Base-by-base conservation (phyloP, 164 flowering plant genomes). In the Stephania cephalantha region DNA sequence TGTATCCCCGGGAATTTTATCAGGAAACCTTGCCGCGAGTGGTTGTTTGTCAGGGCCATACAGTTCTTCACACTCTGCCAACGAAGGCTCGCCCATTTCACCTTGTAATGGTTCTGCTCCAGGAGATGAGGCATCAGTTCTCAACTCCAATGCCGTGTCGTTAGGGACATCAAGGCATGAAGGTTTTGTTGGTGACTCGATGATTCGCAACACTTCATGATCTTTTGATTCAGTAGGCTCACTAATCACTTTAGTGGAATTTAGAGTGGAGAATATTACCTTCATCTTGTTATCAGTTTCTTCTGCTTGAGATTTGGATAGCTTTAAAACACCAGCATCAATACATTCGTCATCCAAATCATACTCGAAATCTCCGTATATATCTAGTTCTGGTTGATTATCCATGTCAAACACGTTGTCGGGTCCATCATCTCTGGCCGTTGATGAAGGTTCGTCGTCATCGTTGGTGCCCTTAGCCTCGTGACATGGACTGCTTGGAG, bases 291-390 rank as follows among this genome's bases (percentile, higher is more conserved):
- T 77, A 17, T 80, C 83, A 73, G 74, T 78, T 78, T 83, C 92
- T 78, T 87, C 92, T 7, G 78, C 67, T 76, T 78, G 88, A 67
- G 35, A 74, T 68, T 81, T 83, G 17, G 89, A 78, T n/a, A 73
- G 82, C 68, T 73, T 84, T 25, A 73, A 46, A 71, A 87, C 80
- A 78, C 67, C 72, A 18, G 76, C 79, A 76, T 86, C 90, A 73
- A 88, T 82, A 72, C 83, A 88, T 78, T 91, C 94, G 65, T 90
- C 91, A 76, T 89, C 95, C 78, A 93, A 76, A 78, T 86, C 89
- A 86, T 93, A 91, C 81, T 90, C 98, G 75, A 91, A 91, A 83
- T 91, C 98, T 70, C 99, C 97, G 84, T 90, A 93, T 71, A 91
- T 93, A 82, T 93, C 97, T 70, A 87, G 77, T 25, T 91, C 97